Evolutionary conservation across 306 rosid genomes (phyloP).

Genomic region (Glycyrrhiza uralensis): DNA sequence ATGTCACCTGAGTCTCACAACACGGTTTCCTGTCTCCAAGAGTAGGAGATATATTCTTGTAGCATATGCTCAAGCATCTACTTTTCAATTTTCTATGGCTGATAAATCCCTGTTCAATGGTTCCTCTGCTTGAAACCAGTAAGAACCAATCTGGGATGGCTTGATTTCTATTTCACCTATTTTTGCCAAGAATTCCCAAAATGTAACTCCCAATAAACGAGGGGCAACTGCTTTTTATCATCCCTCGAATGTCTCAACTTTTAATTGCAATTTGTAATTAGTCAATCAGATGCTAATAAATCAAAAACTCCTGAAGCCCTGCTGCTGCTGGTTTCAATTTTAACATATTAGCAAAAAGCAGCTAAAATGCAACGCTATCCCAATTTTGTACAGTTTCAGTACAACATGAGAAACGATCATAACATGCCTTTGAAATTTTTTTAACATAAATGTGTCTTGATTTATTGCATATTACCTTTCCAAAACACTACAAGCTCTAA

Average conservation of each 20-base stretch:
- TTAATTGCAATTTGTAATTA: neutral
- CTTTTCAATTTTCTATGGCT: too few relatives aligned
- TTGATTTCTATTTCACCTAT: neutral
- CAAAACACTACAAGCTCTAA: neutral
- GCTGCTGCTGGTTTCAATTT: neutral
- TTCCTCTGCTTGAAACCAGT: too few relatives aligned
- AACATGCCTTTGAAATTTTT: neutral
- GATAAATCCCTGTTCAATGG: too few relatives aligned
- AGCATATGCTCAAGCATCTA: too few relatives aligned
- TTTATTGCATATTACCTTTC: neutral
- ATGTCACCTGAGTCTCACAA: too few relatives aligned
- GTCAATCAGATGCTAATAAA: neutral
- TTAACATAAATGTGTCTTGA: neutral
- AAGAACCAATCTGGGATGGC: too few relatives aligned
- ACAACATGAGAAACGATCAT: neutral
- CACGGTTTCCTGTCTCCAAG: too few relatives aligned
- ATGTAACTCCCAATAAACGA: neutral
- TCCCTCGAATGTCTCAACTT: neutral
- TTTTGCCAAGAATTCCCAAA: neutral
- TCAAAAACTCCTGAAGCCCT: neutral
- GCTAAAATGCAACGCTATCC: neutral
- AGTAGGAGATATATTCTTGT: too few relatives aligned
- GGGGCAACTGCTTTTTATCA: neutral
- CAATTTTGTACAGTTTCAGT: neutral
- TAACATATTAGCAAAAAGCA: neutral